phyloP scores from a whole-genome alignment of 2,329 filamentous ascomycete species.

The Didymella exigua region DNA sequence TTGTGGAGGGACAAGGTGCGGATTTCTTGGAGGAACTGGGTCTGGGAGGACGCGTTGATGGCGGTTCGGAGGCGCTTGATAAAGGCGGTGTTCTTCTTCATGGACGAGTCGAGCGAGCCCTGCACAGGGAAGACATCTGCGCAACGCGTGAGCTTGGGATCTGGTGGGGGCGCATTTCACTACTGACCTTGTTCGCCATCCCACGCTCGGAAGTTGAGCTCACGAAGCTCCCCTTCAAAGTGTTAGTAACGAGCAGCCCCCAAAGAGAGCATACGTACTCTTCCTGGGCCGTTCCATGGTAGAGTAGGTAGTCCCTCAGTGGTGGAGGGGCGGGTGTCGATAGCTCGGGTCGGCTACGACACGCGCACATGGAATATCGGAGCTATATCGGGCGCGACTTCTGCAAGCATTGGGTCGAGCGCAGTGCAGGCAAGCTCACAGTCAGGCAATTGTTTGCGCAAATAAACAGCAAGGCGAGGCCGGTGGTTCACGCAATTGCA shows the following conservation, averaged over 20 bases:
- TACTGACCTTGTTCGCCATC: conserved; percentile 78
- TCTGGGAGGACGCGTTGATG: conserved; percentile 77
- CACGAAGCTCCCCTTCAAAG: conserved; percentile 79
- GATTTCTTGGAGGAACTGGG: conserved; percentile 88
- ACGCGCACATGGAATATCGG: conserved; percentile 44
- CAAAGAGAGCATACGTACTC: conserved; percentile 41
- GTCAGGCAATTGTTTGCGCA: conserved; percentile 25
- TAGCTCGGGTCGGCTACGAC: conserved; percentile 41
- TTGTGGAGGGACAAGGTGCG: conserved; percentile 90
- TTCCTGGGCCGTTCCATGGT: conserved; percentile 59
- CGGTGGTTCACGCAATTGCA: conserved; percentile 3
- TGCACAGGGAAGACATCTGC: conserved; percentile 78
- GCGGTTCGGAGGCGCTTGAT: conserved; percentile 94
- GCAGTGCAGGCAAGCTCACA: conserved; percentile 29
- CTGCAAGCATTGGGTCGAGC: conserved; percentile 43
- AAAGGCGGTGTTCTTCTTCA: conserved; percentile 98
- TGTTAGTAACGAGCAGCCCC: conserved; percentile 27
- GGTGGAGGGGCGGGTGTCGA: conserved; percentile 43
- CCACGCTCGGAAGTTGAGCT: conserved; percentile 87
- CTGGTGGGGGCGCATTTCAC: conserved; percentile 16
- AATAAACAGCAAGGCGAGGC: conserved; percentile 13
- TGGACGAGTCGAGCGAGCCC: conserved; percentile 84
- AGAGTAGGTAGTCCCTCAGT: conserved; percentile 36
- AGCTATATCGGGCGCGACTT: conserved; percentile 41
- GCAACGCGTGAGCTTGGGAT: conserved; percentile 26